A percentile compares a stretch with the other conserved stretches of the same genome.
Evolutionary conservation across 129 eudicot genomes (phyloP).

Genomic region (Flaveria bidentis): DNA sequence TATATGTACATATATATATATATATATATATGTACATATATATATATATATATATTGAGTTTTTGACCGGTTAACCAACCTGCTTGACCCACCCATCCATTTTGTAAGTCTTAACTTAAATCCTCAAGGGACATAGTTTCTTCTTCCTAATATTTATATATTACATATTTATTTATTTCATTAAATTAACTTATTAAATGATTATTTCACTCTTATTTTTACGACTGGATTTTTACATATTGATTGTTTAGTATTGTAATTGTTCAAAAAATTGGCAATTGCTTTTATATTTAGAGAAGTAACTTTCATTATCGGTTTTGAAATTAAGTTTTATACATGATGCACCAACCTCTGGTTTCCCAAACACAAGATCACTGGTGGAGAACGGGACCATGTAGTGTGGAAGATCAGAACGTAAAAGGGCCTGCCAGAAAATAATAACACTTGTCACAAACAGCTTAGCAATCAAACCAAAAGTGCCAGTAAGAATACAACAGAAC

Average conservation of each 20-base stretch:
- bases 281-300: too few species aligned
- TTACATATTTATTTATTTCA: too few species aligned
- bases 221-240: too few species aligned
- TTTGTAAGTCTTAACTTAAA: slow-evolving; percentile 13
- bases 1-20: too few species aligned
- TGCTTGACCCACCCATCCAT: neutral
- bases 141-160: too few species aligned
- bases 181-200: too few species aligned
- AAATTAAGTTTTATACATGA: neutral
- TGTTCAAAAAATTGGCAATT: too few species aligned
- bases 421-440: slow-evolving; percentile 57
- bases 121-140: neutral
- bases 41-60: too few species aligned
- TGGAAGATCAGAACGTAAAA: slow-evolving; percentile 96
- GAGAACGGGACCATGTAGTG: slow-evolving; percentile 85
- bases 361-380: slow-evolving; percentile 62
- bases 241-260: too few species aligned
- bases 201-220: too few species aligned
- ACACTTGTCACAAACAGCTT: neutral
- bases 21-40: too few species aligned
- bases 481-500: neutral
- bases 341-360: slow-evolving; percentile 79
- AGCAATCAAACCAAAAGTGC: slow-evolving; percentile 3
- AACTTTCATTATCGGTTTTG: too few species aligned
- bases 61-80: neutral